Percentiles rank a stretch among this genome's conserved stretches.
Conservation (phyloP, 805 yeast genomes). For the Ogataea zsoltii region DNA sequence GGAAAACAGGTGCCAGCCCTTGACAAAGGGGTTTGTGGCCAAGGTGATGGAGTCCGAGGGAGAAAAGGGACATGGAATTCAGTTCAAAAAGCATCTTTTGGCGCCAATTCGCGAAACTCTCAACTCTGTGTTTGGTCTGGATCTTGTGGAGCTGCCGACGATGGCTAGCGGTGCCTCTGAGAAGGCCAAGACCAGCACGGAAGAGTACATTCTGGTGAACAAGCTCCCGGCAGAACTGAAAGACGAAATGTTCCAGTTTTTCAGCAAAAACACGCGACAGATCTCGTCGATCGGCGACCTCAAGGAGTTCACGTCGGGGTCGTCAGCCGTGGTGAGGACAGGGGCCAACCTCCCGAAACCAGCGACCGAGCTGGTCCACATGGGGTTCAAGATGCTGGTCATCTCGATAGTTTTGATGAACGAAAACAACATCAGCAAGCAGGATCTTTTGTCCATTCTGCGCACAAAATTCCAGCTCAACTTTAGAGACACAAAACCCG, state of each 20-base stretch:
- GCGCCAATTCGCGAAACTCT: slow-evolving; percentile 18
- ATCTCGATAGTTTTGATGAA: slow-evolving; percentile 28
- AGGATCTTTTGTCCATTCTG: slow-evolving; percentile 28
- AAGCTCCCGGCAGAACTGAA: slow-evolving; percentile 22
- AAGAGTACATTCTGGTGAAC: slow-evolving; percentile 29
- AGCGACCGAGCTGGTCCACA: slow-evolving; percentile 19
- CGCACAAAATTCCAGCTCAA: slow-evolving; percentile 24
- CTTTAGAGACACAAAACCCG: slow-evolving; percentile 23
- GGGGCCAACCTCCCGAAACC: slow-evolving; percentile 29
- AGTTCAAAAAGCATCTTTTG: slow-evolving; percentile 29
- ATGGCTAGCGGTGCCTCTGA: slow-evolving; percentile 7
- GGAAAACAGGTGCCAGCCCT: slow-evolving; percentile 28
- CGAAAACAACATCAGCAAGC: slow-evolving; percentile 29
- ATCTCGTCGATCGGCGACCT: slow-evolving; percentile 16
- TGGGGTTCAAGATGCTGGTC: slow-evolving; percentile 31
- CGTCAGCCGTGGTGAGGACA: slow-evolving; percentile 11
- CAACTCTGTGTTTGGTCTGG: slow-evolving; percentile 25
- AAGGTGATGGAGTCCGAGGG: slow-evolving; percentile 32
- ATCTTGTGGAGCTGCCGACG: slow-evolving; percentile 28
- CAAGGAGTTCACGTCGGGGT: slow-evolving; percentile 2
- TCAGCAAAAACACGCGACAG: slow-evolving; percentile 9
- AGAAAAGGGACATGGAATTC: slow-evolving; percentile 29
- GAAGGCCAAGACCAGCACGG: slow-evolving; percentile 8
- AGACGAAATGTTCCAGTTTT: slow-evolving; percentile 23
- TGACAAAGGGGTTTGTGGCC: slow-evolving; percentile 28